Evolutionary conservation across 2,329 filamentous ascomycete genomes (phyloP).

Genomic region (Acarospora socialis): DNA sequence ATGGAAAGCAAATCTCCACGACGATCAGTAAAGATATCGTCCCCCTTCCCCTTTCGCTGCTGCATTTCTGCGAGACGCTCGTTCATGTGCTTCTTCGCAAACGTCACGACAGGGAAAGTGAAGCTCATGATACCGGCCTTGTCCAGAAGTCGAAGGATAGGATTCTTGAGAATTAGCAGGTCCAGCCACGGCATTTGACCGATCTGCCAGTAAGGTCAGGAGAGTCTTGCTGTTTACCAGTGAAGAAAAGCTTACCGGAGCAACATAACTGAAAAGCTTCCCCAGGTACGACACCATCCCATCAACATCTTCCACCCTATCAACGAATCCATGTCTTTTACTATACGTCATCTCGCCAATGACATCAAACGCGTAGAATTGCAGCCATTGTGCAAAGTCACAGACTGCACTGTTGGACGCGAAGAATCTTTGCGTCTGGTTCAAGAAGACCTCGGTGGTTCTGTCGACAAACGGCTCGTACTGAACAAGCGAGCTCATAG

Average conservation of each 20-base stretch:
- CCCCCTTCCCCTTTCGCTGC: slow-evolving; percentile 22
- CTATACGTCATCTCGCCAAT: slow-evolving; percentile 66
- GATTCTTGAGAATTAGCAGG: slow-evolving; percentile 58
- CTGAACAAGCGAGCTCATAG: slow-evolving; percentile 62
- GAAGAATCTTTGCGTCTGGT: slow-evolving; percentile 44
- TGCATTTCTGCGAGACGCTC: slow-evolving; percentile 44
- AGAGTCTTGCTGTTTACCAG: background rate
- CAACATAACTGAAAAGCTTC: slow-evolving; percentile 55
- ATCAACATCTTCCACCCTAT: slow-evolving; percentile 54
- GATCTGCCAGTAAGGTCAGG: slow-evolving; percentile 30
- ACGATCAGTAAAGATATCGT: slow-evolving; percentile 15
- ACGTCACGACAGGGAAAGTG: slow-evolving; percentile 59
- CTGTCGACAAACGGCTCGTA: slow-evolving; percentile 71
- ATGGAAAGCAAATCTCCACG: slow-evolving; percentile 53
- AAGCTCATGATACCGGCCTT: slow-evolving; percentile 52
- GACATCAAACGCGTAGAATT: slow-evolving; percentile 72
- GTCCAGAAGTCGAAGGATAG: slow-evolving; percentile 52
- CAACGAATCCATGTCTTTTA: slow-evolving; percentile 61
- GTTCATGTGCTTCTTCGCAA: slow-evolving; percentile 52
- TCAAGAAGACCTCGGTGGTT: slow-evolving; percentile 56
- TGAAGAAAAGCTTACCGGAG: slow-evolving; percentile 38
- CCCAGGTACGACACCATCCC: slow-evolving; percentile 54
- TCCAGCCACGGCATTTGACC: slow-evolving; percentile 65
- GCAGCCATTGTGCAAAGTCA: slow-evolving; percentile 58
- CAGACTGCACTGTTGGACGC: slow-evolving; percentile 28